Evolutionary conservation across 2,329 filamentous ascomycete genomes (phyloP).

Genomic region (Plenodomus tracheiphilus): DNA sequence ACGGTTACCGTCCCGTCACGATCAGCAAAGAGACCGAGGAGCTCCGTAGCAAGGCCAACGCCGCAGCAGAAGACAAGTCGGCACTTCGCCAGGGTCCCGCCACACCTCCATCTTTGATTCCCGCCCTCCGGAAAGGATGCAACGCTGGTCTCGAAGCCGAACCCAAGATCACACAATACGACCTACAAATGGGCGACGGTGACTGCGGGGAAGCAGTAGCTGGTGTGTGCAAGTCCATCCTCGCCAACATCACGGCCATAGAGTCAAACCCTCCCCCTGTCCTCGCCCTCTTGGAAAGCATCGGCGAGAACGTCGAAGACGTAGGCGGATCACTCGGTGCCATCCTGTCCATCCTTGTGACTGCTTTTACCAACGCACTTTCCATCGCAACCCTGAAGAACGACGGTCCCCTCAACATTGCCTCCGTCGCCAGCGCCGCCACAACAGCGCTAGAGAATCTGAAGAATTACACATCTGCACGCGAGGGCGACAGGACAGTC

Average conservation of each 20-base stretch:
- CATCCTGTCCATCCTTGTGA: conserved; percentile 84
- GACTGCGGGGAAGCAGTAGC: conserved; percentile 72
- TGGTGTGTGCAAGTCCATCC: conserved; percentile 68
- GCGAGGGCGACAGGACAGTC: conserved; percentile 84
- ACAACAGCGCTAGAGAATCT: conserved; percentile 50
- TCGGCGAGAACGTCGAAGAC: conserved; percentile 65
- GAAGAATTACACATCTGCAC: conserved; percentile 78
- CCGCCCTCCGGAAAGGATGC: conserved; percentile 48
- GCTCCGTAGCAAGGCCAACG: conserved; percentile 35
- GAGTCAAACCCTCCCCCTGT: conserved; percentile 55
- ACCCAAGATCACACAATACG: conserved; percentile 66
- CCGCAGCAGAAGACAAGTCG: conserved; percentile 22
- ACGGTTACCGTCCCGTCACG: conserved; percentile 44
- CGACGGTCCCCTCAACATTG: conserved; percentile 37
- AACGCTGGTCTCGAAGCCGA: conserved; percentile 60
- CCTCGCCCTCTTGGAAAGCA: conserved; percentile 61
- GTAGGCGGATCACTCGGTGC: conserved; percentile 77
- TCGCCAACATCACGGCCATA: conserved; percentile 54
- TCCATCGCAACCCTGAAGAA: conserved; percentile 30
- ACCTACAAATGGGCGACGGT: conserved; percentile 85
- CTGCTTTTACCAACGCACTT: conserved; percentile 64
- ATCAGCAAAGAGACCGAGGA: conserved; percentile 30
- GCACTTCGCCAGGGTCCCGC: conserved; percentile 30
- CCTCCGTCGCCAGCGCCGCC: conserved; percentile 46
- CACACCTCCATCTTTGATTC: conserved; percentile 47